Conservation (phyloP, 257 asterid species). For the Salvia miltiorrhiza region DNA sequence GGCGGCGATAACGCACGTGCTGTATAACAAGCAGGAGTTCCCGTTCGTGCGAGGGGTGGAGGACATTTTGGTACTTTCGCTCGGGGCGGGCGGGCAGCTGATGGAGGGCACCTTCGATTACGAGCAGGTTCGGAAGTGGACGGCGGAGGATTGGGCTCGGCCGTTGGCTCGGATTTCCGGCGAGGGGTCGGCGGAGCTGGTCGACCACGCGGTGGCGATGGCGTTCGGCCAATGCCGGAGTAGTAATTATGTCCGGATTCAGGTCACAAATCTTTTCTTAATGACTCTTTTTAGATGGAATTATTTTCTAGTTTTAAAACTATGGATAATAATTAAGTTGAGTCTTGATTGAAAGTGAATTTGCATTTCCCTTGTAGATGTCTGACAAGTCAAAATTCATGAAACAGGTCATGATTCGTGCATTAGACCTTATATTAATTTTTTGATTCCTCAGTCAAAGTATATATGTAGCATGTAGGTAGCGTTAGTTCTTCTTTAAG, state of each 20-base stretch:
- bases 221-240: constrained; percentile 56
- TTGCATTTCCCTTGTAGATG: too few species aligned
- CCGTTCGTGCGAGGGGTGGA: constrained; percentile 94
- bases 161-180: constrained; percentile 69
- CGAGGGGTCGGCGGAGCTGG: constrained; percentile 65
- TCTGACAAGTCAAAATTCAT: too few species aligned
- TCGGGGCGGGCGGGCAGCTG: constrained; percentile 83
- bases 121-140: constrained; percentile 65
- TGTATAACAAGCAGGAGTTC: constrained; percentile 90
- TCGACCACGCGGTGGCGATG: constrained; percentile 76
- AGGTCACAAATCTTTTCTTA: constrained; percentile 33
- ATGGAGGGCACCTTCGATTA: constrained; percentile 52
- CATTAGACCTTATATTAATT: too few species aligned
- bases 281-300: neutral
- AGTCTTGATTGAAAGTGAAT: too few species aligned
- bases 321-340: neutral
- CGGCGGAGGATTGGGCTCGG: constrained; percentile 65
- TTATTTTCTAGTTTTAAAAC: neutral
- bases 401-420: too few species aligned
- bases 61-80: constrained; percentile 93
- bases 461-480: too few species aligned
- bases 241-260: constrained; percentile 58
- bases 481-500: too few species aligned
- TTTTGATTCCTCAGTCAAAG: too few species aligned
- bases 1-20: constrained; percentile 97